These are phyloP conservation scores for Lithospermum erythrorhizon DNA, from an alignment of 257 asterid species.

Conservation along the genomic window DNA sequence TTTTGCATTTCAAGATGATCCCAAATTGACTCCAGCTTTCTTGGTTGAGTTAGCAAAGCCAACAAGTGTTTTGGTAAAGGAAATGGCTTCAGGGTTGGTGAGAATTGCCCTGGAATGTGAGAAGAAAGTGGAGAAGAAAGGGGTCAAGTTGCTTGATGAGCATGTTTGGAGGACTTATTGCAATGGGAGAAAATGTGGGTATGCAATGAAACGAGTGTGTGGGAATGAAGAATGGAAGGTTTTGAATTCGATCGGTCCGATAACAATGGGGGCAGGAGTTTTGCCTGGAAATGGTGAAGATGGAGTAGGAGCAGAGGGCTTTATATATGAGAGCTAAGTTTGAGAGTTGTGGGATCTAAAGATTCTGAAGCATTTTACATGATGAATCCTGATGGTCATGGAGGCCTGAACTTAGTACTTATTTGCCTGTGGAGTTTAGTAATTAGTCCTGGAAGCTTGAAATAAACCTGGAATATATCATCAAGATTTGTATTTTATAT, in stretches of 20 bases:
- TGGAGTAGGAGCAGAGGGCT: constrained; percentile 31
- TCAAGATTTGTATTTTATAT: background rate
- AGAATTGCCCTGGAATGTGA: constrained; percentile 62
- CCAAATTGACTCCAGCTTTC: constrained; percentile 39
- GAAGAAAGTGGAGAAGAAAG: constrained; percentile 31
- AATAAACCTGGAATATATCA: background rate
- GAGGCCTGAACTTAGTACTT: constrained; percentile 72
- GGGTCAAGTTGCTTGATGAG: constrained; percentile 39
- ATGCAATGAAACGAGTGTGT: constrained; percentile 55
- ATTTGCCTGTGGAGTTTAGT: constrained; percentile 55
- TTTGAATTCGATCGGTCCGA: constrained; percentile 51
- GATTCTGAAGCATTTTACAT: constrained; percentile 80
- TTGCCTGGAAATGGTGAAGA: constrained; percentile 31
- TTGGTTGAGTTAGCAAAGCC: constrained; percentile 54
- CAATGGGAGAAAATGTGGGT: constrained; percentile 64
- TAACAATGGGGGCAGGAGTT: constrained; percentile 80
- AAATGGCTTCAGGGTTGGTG: constrained; percentile 70
- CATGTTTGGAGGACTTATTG: constrained; percentile 66
- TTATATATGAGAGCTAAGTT: constrained; percentile 77
- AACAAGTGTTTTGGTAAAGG: constrained; percentile 46
- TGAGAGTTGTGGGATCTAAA: constrained; percentile 71
- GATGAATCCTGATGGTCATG: constrained; percentile 75
- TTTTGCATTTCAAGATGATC: constrained; percentile 54
- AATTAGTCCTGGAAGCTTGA: background rate
- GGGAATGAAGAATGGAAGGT: constrained; percentile 67